Base-by-base conservation (phyloP, 1,139 yeast genomes). In the Saccharomyces hybrid region DNA sequence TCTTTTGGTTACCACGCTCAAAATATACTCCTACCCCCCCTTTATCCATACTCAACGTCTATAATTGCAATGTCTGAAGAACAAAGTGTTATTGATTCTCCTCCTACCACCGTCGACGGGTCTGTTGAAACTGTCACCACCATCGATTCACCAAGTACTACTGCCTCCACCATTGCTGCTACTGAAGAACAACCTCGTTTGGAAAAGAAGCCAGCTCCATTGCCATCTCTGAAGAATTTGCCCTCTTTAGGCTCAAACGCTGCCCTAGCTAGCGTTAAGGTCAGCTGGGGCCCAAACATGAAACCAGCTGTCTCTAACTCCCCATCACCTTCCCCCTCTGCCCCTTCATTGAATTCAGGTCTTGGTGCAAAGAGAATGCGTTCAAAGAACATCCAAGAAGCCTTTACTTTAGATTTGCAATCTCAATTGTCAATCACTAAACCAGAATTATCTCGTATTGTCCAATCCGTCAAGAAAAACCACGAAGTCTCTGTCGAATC, bases 401-500 rank as follows among this genome's bases (percentile, higher is more conserved):
- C 89, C 9, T 86, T 87, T 65, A 78, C 88, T 47, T 78, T 86
- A 63, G 86, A 82, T 64, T 78, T 80, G 59, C 83, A 81, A 55
- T 86, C 84, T 62, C 90, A 85, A 66, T 72, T 83, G 67, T 78
- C 81, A 54, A 79, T 84, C 51, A 72, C 85, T 41, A 82, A 83
- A 64, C 77, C 82, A 26, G 93, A 86, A 63, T 80, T 85, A 72
- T 72, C 82, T 66, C 81, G 82, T 67, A 79, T 86, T 59, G 75
- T 89, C 60, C 76, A 82, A 51, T 73, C 79, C 51, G 81, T 88
- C 63, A 84, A 84, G 70, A 74, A 82, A 58, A 75, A 75, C 47
- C 80, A 86, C 57, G 75, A 78, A 52, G 88, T 91, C 53, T 80
- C 82, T 58, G 82, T 91, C 59, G 97, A 91, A 69, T 87, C 96